Evolutionary conservation across 1,284 basidiomycete genomes (phyloP).

Genomic region (Marasmius oreades): DNA sequence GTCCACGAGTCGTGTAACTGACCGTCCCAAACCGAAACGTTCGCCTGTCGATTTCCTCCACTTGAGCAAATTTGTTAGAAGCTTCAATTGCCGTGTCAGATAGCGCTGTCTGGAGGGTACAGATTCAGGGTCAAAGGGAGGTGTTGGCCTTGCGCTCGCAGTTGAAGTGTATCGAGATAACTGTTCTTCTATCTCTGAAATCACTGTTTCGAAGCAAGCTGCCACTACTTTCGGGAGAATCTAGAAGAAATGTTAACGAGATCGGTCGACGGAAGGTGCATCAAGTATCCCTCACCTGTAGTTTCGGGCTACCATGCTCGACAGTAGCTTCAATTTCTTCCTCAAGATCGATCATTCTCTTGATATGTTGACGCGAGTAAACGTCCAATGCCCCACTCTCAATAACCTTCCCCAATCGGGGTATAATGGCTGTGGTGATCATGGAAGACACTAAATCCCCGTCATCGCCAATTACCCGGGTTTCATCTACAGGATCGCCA

Average conservation of each 20-base stretch:
- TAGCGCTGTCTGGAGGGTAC: conserved; percentile 72
- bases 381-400: conserved; percentile 78
- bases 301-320: conserved; percentile 62
- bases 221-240: conserved; percentile 64
- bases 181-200: conserved; percentile 43
- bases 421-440: conserved; percentile 81
- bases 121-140: conserved; percentile 75
- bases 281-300: conserved; percentile 62
- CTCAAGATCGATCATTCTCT: conserved; percentile 65
- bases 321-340: conserved; percentile 82
- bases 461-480: conserved; percentile 69
- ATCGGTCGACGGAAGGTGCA: conserved; percentile 3
- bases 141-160: conserved; percentile 33
- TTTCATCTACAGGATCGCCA: conserved; percentile 39
- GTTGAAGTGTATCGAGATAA: conserved; percentile 35
- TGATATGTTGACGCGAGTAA: conserved; percentile 69
- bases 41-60: conserved; percentile 78
- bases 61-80: conserved; percentile 66
- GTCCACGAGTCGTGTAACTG: conserved; percentile 59
- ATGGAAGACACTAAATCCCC: conserved; percentile 88
- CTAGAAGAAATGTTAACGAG: conserved; percentile 33
- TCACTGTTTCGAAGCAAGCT: conserved; percentile 53
- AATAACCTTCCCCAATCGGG: conserved; percentile 68
- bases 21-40: conserved; percentile 51
- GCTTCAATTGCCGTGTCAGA: conserved; percentile 66